Conservation (phyloP, 257 asterid genomes). For the Nicotiana benthamiana region DNA sequence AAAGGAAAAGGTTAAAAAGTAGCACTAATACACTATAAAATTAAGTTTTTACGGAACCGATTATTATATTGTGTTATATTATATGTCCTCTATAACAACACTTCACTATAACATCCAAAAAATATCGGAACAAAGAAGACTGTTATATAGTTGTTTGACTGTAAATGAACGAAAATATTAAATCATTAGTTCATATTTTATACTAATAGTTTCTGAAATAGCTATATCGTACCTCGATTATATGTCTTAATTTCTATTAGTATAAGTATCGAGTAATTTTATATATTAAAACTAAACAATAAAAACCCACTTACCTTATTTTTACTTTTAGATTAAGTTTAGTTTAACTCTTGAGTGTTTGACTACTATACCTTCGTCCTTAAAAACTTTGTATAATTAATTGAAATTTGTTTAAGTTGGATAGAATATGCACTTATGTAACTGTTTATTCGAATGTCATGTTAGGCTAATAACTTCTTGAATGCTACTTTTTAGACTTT, state of each 20-base stretch:
- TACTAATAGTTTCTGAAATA: no score
- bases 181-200: not conserved
- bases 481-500: not conserved
- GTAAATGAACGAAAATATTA: slow-evolving; percentile 1
- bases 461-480: not conserved
- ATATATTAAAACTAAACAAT: not conserved
- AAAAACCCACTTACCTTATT: not conserved
- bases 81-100: no score
- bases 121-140: no score
- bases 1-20: slow-evolving; percentile 4
- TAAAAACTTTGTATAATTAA: not conserved
- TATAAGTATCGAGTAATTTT: not conserved
- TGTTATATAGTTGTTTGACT: no score
- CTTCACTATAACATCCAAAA: no score
- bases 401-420: not conserved
- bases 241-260: no score
- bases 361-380: not conserved
- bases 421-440: not conserved
- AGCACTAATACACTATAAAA: not conserved
- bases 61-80: no score
- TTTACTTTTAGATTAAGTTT: not conserved
- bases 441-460: not conserved
- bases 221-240: no score
- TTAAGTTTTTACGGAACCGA: no score
- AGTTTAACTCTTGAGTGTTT: not conserved